Base-by-base conservation (phyloP, 129 eudicot genomes). In the Gnaphalium uliginosum region DNA sequence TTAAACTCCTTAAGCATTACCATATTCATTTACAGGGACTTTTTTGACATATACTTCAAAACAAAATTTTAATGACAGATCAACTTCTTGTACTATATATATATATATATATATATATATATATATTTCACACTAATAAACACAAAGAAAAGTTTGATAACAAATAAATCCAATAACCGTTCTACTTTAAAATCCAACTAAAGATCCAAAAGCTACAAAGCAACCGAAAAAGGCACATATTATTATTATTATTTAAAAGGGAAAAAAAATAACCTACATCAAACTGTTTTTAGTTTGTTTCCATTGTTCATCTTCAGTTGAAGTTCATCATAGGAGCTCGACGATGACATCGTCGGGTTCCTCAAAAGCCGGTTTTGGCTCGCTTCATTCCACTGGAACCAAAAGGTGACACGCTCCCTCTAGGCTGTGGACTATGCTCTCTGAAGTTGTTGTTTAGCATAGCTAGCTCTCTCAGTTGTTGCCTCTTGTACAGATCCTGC, bases 331-430 rank as follows among this genome's bases (percentile, higher is more conserved):
- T 21, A n/a, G 61, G 64, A 25, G 32, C 35, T 15, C 29, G 68
- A 53, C 8, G n/a, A 33, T 32, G 68, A 24, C 61, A 54, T 19
- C 61, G 4, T 7, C 73, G 2, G 21, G 56, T 22, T 59, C 68
- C 68, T 74, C 61, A 74, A 19, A 29, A 74, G 26, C 41, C 78
- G 26, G 78, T 74, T 56, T 74, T 74, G 60, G 78, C 78, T 18
- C 78, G 78, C 25, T 74, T 57, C 26, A 57, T 70, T 41, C 70
- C 66, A 15, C 69, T 74, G 1, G 96, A 83, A 64, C 80, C 76
- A 22, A 92, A 92, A 39, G 97, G 97, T 63, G 97, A 92, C 33
- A 89, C 84, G 8, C 97, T 92, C 30, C 93, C 93, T 69, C 96
- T 84, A 9, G 96, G 93, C 48, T 85, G 91, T 5, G 97, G 97